Percentiles rank a stretch among this genome's conserved stretches.
Evolutionary conservation across 2,329 filamentous ascomycete species (phyloP).

Genomic region (Trichoderma sp.): DNA sequence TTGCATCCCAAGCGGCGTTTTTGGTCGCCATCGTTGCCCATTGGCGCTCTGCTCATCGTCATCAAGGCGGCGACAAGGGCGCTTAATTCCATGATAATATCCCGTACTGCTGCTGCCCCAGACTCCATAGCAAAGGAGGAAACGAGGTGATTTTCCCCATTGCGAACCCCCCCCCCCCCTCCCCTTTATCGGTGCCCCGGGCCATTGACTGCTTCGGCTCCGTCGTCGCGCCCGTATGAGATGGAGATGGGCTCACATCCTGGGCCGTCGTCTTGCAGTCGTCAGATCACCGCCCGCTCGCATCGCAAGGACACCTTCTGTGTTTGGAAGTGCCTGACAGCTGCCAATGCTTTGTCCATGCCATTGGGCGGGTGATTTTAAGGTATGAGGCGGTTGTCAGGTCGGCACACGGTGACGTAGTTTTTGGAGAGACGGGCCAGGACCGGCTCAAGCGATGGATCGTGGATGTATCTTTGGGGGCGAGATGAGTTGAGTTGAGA

Average conservation of each 20-base stretch:
- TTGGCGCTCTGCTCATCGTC: background rate
- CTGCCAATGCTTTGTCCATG: background rate
- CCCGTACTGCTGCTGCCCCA: background rate
- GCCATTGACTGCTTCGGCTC: background rate
- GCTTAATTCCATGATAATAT: background rate
- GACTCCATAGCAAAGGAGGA: background rate
- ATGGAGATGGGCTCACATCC: background rate
- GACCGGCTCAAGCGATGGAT: background rate
- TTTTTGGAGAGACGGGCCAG: background rate
- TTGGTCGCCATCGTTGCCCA: background rate
- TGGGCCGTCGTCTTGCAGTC: background rate
- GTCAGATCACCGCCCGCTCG: slow-evolving; percentile 9
- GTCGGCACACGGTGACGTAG: slow-evolving; percentile 8
- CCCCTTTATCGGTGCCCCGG: background rate
- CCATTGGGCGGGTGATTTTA: background rate
- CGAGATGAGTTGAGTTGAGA: background rate
- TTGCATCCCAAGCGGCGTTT: background rate
- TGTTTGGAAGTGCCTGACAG: background rate
- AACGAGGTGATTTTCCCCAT: background rate
- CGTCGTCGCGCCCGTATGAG: background rate
- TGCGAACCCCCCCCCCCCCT: background rate
- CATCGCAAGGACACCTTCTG: background rate
- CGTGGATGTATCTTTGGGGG: background rate
- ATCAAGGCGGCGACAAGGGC: background rate
- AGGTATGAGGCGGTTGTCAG: background rate